Percentiles rank a stretch among this genome's conserved stretches.
These are phyloP conservation scores for Leccinum pellstonianum DNA, from an alignment of 768 basidiomycete species.

Conservation along the genomic window DNA sequence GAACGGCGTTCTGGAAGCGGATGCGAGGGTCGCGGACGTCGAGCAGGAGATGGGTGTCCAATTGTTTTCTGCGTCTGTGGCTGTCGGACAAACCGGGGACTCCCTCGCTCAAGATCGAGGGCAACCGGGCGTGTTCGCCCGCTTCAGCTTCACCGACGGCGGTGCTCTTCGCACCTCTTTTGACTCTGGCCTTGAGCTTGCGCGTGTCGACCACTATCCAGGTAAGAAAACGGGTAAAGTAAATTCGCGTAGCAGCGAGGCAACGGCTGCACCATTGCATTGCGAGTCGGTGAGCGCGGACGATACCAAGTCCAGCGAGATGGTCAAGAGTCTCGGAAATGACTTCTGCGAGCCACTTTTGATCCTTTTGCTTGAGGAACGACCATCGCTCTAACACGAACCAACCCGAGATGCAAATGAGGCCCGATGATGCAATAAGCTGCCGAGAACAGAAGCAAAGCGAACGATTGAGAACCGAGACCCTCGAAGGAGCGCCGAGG, in stretches of 20 bases:
- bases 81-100: not conserved
- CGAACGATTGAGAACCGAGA: not conserved
- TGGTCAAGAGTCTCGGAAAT: constrained; percentile 25
- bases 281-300: constrained; percentile 24
- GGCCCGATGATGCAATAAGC: constrained; percentile 37
- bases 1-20: constrained; percentile 42
- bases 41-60: constrained; percentile 12
- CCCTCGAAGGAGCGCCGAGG: not conserved
- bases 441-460: constrained; percentile 1
- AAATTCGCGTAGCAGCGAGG: constrained; percentile 8
- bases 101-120: not conserved
- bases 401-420: constrained; percentile 50
- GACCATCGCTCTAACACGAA: constrained; percentile 50
- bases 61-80: not conserved
- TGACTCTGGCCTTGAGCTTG: not conserved
- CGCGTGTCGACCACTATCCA: constrained; percentile 15
- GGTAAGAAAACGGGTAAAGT: constrained; percentile 11
- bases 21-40: constrained; percentile 25
- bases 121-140: not conserved
- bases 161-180: not conserved
- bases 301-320: constrained; percentile 21
- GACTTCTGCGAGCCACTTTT: constrained; percentile 47
- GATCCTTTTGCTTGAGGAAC: constrained; percentile 42
- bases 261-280: constrained; percentile 25
- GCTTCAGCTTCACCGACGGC: not conserved